phyloP scores from a whole-genome alignment of 192 early-diverging fungal genomes.

The Gonapodya prolifera region DNA sequence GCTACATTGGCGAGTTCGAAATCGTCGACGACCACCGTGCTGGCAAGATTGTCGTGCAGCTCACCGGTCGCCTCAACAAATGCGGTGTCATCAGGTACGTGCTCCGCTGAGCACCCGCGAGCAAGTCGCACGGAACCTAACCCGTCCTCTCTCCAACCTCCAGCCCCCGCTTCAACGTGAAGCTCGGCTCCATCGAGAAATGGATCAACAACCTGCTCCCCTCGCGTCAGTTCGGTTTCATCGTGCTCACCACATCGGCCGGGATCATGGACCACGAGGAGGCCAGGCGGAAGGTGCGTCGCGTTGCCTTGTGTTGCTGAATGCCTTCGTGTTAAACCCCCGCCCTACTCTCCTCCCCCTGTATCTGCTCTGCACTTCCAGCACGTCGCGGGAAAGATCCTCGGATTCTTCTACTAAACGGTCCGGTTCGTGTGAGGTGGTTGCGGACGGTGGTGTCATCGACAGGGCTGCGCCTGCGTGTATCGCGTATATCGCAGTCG shows the following conservation, averaged over 20 bases:
- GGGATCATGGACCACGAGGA: constrained; percentile 99
- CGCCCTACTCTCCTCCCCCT: no score
- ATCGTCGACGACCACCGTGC: constrained; percentile 95
- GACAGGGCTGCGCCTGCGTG: no score
- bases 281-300: constrained; percentile 77
- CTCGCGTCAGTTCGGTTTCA: constrained; percentile 96
- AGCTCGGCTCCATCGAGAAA: constrained; percentile 87
- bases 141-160: no score
- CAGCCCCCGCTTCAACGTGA: constrained; percentile 96
- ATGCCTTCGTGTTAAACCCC: no score
- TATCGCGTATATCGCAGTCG: no score
- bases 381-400: constrained; percentile 91
- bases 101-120: no score
- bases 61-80: constrained; percentile 98
- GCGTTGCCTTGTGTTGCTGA: not conserved
- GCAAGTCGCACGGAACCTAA: no score
- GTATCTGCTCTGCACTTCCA: not conserved
- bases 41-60: constrained; percentile 97
- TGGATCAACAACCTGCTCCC: constrained; percentile 95
- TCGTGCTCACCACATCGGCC: constrained; percentile 76
- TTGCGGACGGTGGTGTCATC: no score
- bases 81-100: constrained; percentile 97
- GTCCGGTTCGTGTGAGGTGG: no score
- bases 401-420: constrained; percentile 82
- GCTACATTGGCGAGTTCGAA: constrained; percentile 99